A percentile compares a stretch with the other conserved stretches of the same genome.
Evolutionary conservation across 2,329 filamentous ascomycete genomes (phyloP).

Genomic region (Sarocladium kiliense): DNA sequence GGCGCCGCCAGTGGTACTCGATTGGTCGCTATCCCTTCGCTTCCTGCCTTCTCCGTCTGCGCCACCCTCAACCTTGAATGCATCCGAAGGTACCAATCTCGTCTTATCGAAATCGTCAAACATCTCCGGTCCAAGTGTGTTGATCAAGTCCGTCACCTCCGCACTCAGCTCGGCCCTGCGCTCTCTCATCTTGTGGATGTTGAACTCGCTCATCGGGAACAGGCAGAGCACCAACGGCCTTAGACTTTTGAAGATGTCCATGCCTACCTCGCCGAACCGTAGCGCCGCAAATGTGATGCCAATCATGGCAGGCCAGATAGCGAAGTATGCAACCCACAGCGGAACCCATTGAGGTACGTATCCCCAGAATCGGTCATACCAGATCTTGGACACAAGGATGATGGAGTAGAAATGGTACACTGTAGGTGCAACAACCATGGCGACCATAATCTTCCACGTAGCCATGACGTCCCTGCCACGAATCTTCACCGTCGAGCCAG

Average conservation of each 20-base stretch:
- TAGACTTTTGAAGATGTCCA: conserved; percentile 96
- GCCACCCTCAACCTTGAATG: conserved; percentile 32
- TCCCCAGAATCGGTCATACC: conserved; percentile 78
- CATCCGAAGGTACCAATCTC: conserved; percentile 61
- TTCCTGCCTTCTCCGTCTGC: conserved; percentile 19
- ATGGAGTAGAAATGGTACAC: conserved; percentile 79
- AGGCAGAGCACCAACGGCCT: conserved; percentile 81
- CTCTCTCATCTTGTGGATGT: conserved; percentile 70
- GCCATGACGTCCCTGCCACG: conserved; percentile 86
- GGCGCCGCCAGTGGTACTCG: conserved; percentile 25
- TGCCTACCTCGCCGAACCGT: conserved; percentile 93
- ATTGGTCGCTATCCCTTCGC: conserved; percentile 45
- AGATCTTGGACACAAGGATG: conserved; percentile 70
- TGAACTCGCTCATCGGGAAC: conserved; percentile 78
- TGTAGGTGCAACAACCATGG: conserved; percentile 74
- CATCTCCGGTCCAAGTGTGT: conserved; percentile 90
- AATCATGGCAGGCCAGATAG: conserved; percentile 76
- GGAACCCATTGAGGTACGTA: conserved; percentile 75
- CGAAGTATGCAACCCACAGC: conserved; percentile 68
- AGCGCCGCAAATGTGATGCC: conserved; percentile 88
- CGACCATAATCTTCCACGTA: conserved; percentile 90
- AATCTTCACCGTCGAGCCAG: conserved; percentile 82
- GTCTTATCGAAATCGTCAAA: conserved; percentile 91
- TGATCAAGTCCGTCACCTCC: conserved; percentile 87
- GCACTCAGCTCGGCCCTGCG: conserved; percentile 69